Conservation (phyloP, 176 grass and related monocot genomes). For the Oropetium thomaeum region DNA sequence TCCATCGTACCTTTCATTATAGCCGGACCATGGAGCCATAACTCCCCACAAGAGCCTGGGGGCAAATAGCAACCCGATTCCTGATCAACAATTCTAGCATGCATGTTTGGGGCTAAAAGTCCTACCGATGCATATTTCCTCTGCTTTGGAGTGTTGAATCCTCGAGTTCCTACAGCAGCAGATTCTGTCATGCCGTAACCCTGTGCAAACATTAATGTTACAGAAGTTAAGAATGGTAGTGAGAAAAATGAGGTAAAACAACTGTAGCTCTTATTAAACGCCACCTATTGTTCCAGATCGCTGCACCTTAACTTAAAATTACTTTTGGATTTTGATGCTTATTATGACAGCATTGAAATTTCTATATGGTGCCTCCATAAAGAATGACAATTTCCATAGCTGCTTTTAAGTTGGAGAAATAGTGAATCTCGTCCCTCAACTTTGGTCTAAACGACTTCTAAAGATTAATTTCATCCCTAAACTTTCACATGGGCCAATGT, state of each 20-base stretch:
- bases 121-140: constrained; percentile 74
- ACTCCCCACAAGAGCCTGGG: constrained; percentile 64
- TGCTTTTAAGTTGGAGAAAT: background rate
- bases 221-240: background rate
- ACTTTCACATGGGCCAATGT: too few species aligned
- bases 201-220: constrained; percentile 40
- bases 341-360: background rate
- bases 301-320: background rate
- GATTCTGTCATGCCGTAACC: constrained; percentile 97
- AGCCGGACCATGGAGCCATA: constrained; percentile 71
- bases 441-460: too few species aligned
- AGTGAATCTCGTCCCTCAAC: too few species aligned
- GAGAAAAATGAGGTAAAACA: background rate
- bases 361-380: background rate
- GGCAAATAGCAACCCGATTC: constrained; percentile 57
- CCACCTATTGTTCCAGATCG: background rate
- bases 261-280: background rate
- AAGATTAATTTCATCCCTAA: too few species aligned
- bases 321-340: background rate
- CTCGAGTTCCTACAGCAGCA: constrained; percentile 79
- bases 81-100: constrained; percentile 72
- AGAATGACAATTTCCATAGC: background rate
- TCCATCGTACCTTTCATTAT: constrained; percentile 89
- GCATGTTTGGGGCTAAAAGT: constrained; percentile 83
- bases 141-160: constrained; percentile 66